Base-by-base conservation (phyloP, 2,329 filamentous ascomycete genomes). In the Coniochaeta sp. region DNA sequence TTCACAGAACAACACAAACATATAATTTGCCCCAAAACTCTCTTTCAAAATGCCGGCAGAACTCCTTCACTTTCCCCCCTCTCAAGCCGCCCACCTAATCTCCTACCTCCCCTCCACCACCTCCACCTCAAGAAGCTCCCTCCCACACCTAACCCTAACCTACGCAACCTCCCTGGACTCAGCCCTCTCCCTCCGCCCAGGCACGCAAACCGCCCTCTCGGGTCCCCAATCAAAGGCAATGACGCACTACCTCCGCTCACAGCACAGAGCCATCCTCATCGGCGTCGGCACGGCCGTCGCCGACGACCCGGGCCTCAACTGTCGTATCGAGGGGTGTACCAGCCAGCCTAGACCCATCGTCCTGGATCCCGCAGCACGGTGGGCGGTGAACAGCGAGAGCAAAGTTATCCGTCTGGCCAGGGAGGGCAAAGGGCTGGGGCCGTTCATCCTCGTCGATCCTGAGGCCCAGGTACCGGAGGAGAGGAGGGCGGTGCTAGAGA, bases 141-240 rank as follows among this genome's bases (percentile, higher is more conserved):
- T 70, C 11, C 78, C 79, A 12, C 84, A 82, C 70, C 82, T 91
- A 57, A 97, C 93, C 1, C 80, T 97, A 44, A 97, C 93, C 14
- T 98, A 93, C 73, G 93, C 95, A 24, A 89, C 88, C 7, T 97
- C 93, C 4, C 87, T 99, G 66, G 93, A 98, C 76, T 88, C 89
- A 44, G 84, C 87, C 59, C 81, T 96, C 58, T 85, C 92, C 1
- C 81, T 93, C 31, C 81, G 87, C 0, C 91, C 91, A 0, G 92
- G 92, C 16, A 80, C 86, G n/a, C 89, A 89, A 65, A 98, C 93
- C 1, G 79, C 83, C 0, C 83, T 98, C 16, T 98, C 93, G 1
- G 93, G 93, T 3, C 84, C 89, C 0, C 81, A 87, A 64, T 91
- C 91, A 40, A 96, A 96, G 74, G 84, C 90, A 59, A 96, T 98